Evolutionary conservation across 148 eudicot species (phyloP).

Genomic region (Rhododendron williamsianum): DNA sequence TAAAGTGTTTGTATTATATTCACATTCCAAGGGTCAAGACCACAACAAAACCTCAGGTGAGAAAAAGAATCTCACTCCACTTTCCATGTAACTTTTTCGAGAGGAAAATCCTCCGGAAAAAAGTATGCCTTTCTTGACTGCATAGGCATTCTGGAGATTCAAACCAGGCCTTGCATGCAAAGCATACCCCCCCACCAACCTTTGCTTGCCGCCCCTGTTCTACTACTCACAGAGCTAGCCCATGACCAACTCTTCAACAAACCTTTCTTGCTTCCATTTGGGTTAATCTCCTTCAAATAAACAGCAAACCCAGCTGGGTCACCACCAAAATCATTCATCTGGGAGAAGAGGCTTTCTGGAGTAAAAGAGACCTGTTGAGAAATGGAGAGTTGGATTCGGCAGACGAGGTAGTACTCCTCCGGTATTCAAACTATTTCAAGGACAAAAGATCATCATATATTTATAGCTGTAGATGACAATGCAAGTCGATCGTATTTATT

Average conservation of each 20-base stretch:
- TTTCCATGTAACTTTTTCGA: neutral
- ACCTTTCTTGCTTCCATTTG: neutral
- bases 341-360: neutral
- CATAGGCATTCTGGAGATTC: neutral
- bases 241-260: neutral
- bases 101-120: neutral
- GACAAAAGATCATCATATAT: neutral
- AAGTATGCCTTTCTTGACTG: neutral
- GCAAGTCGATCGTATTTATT: neutral
- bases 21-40: neutral
- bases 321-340: neutral
- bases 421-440: neutral
- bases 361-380: neutral
- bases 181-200: neutral
- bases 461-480: neutral
- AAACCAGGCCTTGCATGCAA: constrained; percentile 5
- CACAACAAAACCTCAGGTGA: neutral
- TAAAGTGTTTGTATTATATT: neutral
- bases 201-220: neutral
- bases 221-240: neutral
- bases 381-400: neutral
- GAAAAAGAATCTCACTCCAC: neutral
- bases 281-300: neutral
- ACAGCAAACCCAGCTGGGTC: neutral
- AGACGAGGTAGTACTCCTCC: neutral